Conservation (phyloP, 1,284 basidiomycete genomes). For the Moesziomyces sp. region DNA sequence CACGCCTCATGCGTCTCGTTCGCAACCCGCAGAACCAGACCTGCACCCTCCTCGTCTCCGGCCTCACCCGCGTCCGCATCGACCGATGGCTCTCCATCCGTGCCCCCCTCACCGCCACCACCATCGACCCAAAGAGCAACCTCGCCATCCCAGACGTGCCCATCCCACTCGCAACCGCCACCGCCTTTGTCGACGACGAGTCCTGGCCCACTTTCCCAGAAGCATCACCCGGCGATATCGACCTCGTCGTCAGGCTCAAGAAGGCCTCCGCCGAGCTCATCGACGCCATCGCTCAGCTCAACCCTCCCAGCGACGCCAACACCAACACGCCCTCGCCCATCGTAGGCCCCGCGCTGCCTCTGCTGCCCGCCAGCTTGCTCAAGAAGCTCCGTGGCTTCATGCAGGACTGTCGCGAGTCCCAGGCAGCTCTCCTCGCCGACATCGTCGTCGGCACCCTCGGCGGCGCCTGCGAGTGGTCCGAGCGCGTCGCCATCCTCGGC, state of each 20-base stretch:
- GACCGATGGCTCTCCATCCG: conserved; percentile 61
- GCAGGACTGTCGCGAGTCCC: conserved; percentile 52
- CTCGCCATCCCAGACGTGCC: conserved; percentile 58
- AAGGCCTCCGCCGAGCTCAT: conserved; percentile 53
- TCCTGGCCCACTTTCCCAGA: conserved; percentile 47
- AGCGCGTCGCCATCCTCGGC: conserved; percentile 59
- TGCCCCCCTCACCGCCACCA: conserved; percentile 56
- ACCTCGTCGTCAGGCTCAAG: conserved; percentile 49
- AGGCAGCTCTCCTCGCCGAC: conserved; percentile 58
- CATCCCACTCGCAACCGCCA: conserved; percentile 57
- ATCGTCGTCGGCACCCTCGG: conserved; percentile 63
- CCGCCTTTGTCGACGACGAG: conserved; percentile 54
- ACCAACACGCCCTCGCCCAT: conserved; percentile 35
- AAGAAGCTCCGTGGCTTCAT: conserved; percentile 57
- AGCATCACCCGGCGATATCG: conserved; percentile 42
- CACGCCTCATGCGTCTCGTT: conserved; percentile 61
- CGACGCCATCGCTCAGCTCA: conserved; percentile 49
- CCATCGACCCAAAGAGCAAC: conserved; percentile 57
- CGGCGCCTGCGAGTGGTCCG: conserved; percentile 64
- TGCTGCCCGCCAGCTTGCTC: conserved; percentile 57
- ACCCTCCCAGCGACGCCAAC: conserved; percentile 24
- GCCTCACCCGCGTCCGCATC: conserved; percentile 59
- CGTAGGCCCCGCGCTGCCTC: conserved; percentile 52
- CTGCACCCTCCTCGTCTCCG: conserved; percentile 63
- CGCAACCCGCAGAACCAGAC: conserved; percentile 62